Evolutionary conservation across 768 basidiomycete species (phyloP).

Genomic region (Tephrocybe sp.): DNA sequence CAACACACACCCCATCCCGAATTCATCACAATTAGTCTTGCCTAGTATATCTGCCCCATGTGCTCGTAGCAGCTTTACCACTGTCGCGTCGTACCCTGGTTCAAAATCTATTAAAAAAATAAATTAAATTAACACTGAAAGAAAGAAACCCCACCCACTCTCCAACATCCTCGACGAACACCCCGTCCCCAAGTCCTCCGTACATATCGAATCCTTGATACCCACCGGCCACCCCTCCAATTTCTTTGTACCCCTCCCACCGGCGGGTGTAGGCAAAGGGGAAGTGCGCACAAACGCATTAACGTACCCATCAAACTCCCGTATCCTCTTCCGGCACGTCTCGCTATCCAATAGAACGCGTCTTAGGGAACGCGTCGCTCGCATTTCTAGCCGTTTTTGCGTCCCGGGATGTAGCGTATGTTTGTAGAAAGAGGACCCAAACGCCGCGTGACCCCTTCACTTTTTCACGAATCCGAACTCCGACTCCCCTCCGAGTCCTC

Average conservation of each 20-base stretch:
- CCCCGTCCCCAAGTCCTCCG: constrained; percentile 58
- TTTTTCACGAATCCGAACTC: background rate
- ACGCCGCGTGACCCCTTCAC: too few relatives aligned
- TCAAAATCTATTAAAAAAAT: constrained; percentile 75
- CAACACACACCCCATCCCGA: constrained; percentile 88
- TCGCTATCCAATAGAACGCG: background rate
- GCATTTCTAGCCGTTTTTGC: too few relatives aligned
- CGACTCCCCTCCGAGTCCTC: background rate
- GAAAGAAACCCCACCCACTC: constrained; percentile 35
- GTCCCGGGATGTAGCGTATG: too few relatives aligned
- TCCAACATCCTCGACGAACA: constrained; percentile 78
- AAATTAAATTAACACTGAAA: too few relatives aligned
- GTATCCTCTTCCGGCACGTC: constrained; percentile 21
- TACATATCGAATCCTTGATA: constrained; percentile 89
- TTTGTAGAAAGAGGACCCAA: too few relatives aligned
- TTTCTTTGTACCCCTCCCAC: constrained; percentile 6
- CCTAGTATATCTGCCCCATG: constrained; percentile 76
- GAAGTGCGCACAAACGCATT: constrained; percentile 56
- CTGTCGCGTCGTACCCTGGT: constrained; percentile 87
- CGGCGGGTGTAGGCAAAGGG: constrained; percentile 5
- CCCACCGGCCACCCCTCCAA: constrained; percentile 55
- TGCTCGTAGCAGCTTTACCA: constrained; percentile 59
- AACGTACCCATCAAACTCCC: constrained; percentile 37
- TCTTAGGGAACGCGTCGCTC: too few relatives aligned
- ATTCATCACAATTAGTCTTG: constrained; percentile 96